Evolutionary conservation across 768 basidiomycete genomes (phyloP).

Genomic region (Tylopilus subfusipes): DNA sequence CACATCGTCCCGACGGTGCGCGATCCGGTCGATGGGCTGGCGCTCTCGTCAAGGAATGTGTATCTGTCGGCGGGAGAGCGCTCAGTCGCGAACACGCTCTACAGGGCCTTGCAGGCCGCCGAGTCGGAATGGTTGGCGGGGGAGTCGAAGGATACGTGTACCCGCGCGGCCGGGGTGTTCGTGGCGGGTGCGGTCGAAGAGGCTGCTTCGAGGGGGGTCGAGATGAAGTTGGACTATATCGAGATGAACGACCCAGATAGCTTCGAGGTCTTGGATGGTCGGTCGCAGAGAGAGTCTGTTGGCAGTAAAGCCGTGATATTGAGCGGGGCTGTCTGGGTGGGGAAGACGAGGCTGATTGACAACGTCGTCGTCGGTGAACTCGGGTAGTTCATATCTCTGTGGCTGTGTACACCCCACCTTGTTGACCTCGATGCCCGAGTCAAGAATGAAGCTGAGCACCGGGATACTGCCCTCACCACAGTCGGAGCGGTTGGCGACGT

Average conservation of each 20-base stretch:
- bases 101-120: constrained; percentile 62
- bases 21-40: constrained; percentile 60
- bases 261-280: constrained; percentile 57
- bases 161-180: constrained; percentile 41
- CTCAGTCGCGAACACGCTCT: constrained; percentile 58
- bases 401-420: constrained; percentile 11
- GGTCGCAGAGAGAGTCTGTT: constrained; percentile 25
- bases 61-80: constrained; percentile 71
- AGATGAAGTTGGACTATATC: constrained; percentile 76
- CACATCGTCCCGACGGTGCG: constrained; percentile 87
- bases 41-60: constrained; percentile 87
- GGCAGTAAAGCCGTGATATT: constrained; percentile 51
- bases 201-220: constrained; percentile 40
- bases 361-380: constrained; percentile 73
- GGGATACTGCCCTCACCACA: constrained; percentile 27
- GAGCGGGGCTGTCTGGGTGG: constrained; percentile 85
- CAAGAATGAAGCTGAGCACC: constrained; percentile 16
- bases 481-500: constrained; percentile 34
- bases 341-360: constrained; percentile 87
- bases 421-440: constrained; percentile 9
- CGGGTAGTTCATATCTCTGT: neutral
- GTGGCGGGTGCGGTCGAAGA: constrained; percentile 33
- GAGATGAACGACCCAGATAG: constrained; percentile 81
- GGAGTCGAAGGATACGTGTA: constrained; percentile 46
- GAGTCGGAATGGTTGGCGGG: constrained; percentile 52